phyloP scores from a whole-genome alignment of 2,329 filamentous ascomycete genomes.

The Xylaria sp. region DNA sequence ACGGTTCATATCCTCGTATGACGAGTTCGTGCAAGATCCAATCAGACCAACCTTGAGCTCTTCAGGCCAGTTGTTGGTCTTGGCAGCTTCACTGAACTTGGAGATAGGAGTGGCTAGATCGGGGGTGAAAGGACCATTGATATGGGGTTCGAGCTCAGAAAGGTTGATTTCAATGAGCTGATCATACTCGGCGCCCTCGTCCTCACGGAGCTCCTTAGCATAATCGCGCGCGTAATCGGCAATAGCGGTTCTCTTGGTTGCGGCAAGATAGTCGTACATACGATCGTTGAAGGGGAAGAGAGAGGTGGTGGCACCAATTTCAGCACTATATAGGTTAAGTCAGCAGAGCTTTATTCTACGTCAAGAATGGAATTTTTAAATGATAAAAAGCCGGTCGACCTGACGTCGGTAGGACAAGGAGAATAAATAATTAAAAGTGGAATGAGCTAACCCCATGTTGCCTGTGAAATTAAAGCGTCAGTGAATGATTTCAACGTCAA shows the following conservation, averaged over 20 bases:
- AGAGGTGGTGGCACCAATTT: constrained; percentile 88
- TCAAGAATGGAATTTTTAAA: background rate
- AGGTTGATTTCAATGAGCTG: constrained; percentile 97
- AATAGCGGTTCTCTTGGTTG: constrained; percentile 90
- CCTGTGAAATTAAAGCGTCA: constrained; percentile 27
- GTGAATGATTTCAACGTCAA: background rate
- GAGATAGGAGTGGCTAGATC: constrained; percentile 98
- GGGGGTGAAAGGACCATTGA: constrained; percentile 98
- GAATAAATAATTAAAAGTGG: background rate
- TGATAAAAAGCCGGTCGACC: no score
- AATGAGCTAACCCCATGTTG: constrained; percentile 64
- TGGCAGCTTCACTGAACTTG: constrained; percentile 94
- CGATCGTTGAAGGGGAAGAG: constrained; percentile 98
- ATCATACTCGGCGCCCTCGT: constrained; percentile 94
- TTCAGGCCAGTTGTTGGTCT: constrained; percentile 95
- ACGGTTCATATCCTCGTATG: constrained; percentile 90
- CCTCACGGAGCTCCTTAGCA: constrained; percentile 84
- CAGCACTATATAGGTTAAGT: constrained; percentile 58
- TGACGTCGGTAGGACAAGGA: background rate
- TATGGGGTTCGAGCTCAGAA: constrained; percentile 92
- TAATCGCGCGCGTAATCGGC: constrained; percentile 90
- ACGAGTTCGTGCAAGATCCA: constrained; percentile 96
- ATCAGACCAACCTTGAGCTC: constrained; percentile 97
- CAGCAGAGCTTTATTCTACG: constrained; percentile 23
- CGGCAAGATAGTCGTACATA: constrained; percentile 94